Evolutionary conservation across 23 red algal species (phyloP), one percentile per base, ranked within the genome.

Genomic region (Cyanidioschyzon merolae): DNA sequence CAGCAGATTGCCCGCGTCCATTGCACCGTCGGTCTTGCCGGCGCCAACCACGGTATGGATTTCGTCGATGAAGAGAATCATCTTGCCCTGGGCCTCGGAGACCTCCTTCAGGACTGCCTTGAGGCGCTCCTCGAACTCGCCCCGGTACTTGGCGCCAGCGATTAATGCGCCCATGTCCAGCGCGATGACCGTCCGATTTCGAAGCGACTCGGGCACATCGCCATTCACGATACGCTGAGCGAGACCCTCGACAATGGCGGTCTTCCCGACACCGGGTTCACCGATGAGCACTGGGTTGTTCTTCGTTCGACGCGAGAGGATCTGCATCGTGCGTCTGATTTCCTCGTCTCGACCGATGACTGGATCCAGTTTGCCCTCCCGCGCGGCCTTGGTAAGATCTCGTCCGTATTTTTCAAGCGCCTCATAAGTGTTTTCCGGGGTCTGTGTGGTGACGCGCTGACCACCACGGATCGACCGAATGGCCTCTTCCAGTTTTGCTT

Each of bases 31-130:
- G 15, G 94, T 98, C 81, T 89, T 91, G 34, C 94, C 94, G 27
- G 94, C 94, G 21, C 94, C 94, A 0, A 98, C 94, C 2, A 98
- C 88, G 29, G 94, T 98, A 67, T 98, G 94, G 58, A 98, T 91
- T 68, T 98, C 94, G 40, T 98, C 94, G 45, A 98, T 98, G 68
- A 98, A 98, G 37, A 98, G 82, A 63, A 98, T 86, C 50, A 98
- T 85, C 39, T 79, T 68, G 21, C 84, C 85, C 57, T 91, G 79
- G 36, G 87, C 82, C 34, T 91, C 88, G 58, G 76, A 82, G 17
- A 98, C 94, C 77, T 98, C 94, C 15, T 84, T 88, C n/a, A 98
- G 76, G 2, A 98, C 94, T 51, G 94, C 88, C 84, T 98, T 98
- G 41, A 98, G 77, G 34, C 94, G 88, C 79, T 98, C 94, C 75